Conservation (phyloP, 306 rosid genomes). For the Sechiopsis laciniata region DNA sequence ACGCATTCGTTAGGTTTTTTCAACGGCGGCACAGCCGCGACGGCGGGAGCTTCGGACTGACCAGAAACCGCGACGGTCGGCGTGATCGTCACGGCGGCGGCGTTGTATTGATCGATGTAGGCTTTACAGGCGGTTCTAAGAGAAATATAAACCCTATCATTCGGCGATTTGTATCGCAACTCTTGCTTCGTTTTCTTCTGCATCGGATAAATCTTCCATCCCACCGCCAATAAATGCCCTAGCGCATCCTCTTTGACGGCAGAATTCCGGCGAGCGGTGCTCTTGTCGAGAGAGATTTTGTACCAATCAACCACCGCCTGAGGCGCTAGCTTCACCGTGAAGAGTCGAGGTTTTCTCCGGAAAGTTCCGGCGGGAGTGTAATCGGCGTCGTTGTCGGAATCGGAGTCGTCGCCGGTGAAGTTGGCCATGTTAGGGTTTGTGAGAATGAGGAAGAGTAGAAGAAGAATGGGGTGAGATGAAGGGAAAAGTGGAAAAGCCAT, state of each 20-base stretch:
- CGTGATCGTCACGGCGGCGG: neutral
- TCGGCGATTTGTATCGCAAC: constrained; percentile 51
- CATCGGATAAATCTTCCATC: constrained; percentile 45
- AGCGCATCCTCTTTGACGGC: constrained; percentile 31
- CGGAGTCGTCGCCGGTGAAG: neutral
- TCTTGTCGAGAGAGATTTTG: neutral
- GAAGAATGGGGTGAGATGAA: neutral
- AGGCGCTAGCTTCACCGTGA: constrained; percentile 22
- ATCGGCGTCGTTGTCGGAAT: neutral
- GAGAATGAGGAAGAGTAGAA: neutral
- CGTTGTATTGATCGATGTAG: constrained; percentile 26
- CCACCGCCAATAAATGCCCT: constrained; percentile 42
- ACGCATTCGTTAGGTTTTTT: constrained; percentile 3
- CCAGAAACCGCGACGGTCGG: neutral
- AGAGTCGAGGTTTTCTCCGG: neutral
- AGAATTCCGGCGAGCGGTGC: neutral
- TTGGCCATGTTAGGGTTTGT: neutral
- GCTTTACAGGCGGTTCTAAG: constrained; percentile 50
- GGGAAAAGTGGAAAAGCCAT: neutral
- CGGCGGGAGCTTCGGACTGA: neutral
- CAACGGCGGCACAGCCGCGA: neutral
- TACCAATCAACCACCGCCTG: constrained; percentile 49
- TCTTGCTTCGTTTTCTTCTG: constrained; percentile 31
- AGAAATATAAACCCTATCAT: constrained; percentile 35
- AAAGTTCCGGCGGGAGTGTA: accelerated